A percentile compares a stretch with the other conserved stretches of the same genome.
These are phyloP conservation scores for Eucalyptus tenuipes DNA, from an alignment of 345 rosid species.

Conservation along the genomic window DNA sequence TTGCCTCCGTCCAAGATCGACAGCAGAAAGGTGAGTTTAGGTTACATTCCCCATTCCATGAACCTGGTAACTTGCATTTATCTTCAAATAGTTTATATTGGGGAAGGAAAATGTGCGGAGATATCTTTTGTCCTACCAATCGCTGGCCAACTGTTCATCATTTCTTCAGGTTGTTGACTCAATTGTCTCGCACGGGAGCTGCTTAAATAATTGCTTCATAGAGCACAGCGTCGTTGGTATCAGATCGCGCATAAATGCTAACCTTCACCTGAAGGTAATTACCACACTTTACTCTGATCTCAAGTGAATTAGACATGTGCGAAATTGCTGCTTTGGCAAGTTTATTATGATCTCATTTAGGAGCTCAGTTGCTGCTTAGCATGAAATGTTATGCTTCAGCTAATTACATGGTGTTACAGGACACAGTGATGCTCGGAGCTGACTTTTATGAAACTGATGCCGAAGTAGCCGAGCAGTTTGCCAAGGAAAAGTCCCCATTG, in stretches of 20 bases:
- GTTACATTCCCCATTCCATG: not conserved
- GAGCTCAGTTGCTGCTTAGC: no score
- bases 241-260: conserved; percentile 68
- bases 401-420: conserved; percentile 23
- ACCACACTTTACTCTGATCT: not conserved
- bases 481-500: conserved; percentile 64
- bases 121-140: not conserved
- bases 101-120: not conserved
- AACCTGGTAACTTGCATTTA: not conserved
- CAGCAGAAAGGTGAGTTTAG: conserved; percentile 41
- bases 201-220: conserved; percentile 48
- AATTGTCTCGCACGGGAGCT: conserved; percentile 88
- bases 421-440: conserved; percentile 90
- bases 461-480: conserved; percentile 43
- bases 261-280: conserved; percentile 69
- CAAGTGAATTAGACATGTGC: not conserved
- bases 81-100: not conserved
- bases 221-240: conserved; percentile 91
- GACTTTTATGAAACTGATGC: conserved; percentile 79
- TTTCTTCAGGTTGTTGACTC: conserved; percentile 64
- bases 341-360: not conserved
- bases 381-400: not conserved
- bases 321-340: not conserved
- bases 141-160: not conserved
- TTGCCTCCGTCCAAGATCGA: conserved; percentile 79